Evolutionary conservation across 352 stramenopile species (phyloP), one percentile per base, ranked within the genome.

Genomic region (Phytopythium litorale): DNA sequence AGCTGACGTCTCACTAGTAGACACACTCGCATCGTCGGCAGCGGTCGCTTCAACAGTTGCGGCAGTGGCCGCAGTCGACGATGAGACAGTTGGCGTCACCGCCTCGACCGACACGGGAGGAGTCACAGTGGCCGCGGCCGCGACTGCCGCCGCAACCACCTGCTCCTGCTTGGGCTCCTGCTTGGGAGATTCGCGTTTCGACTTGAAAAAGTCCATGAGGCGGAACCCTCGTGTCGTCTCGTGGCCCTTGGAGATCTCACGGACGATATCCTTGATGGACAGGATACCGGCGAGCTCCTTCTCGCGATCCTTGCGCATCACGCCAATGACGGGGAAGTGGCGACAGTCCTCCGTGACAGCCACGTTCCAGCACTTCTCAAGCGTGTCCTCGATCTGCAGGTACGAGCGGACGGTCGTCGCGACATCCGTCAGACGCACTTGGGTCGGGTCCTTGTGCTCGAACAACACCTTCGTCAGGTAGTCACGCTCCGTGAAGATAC

Each of bases 191-290:
- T 60, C 54, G 23, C 37, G 54, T 54, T 79, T 82, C 16, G 85
- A 87, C 74, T 94, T 94, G 62, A 94, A 84, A 51, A 92, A 94
- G 51, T 94, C 85, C 72, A 94, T 88, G 16, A 94, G 72, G 15
- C 85, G 82, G 60, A 92, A 94, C 25, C 83, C 85, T 7, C 74
- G 80, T 19, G 77, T 86, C 12, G 80, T 83, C 60, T 89, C 70
- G 60, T 91, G 71, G 57, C 85, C 83, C 64, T 91, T 89, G 18
- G 81, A 91, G 59, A 94, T 92, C 70, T 94, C 86, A 9, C 80
- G 81, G 33, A 94, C 84, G 59, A 94, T 88, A 60, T 94, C 86
- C 68, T 94, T 94, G 65, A 94, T 89, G 28, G 81, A 92, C 46
- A 94, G 62, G 45, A 94, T 80, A 33, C 86, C 86, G 1, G 82